Conservation (phyloP, 2,329 filamentous ascomycete genomes). For the Lachnellula cervina region DNA sequence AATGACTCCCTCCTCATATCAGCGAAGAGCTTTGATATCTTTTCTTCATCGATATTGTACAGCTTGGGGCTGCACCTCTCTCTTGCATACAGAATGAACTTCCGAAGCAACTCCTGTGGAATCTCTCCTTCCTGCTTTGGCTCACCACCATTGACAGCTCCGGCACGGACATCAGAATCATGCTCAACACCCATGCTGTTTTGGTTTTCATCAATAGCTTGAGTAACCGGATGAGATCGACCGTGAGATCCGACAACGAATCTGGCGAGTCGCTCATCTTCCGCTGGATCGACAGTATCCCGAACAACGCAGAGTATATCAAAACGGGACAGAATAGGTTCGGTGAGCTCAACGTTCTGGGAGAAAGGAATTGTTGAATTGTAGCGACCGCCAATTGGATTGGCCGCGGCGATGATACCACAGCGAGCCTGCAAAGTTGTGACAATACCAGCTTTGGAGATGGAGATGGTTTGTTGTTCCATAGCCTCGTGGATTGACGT, state of each 20-base stretch:
- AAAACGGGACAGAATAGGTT: constrained; percentile 96
- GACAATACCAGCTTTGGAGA: constrained; percentile 97
- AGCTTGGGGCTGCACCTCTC: constrained; percentile 88
- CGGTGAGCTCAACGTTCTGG: constrained; percentile 92
- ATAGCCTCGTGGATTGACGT: constrained; percentile 99
- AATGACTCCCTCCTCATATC: constrained; percentile 93
- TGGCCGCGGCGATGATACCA: constrained; percentile 92
- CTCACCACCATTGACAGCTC: constrained; percentile 38
- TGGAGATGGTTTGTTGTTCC: constrained; percentile 99
- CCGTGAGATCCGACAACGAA: constrained; percentile 96
- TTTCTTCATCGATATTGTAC: constrained; percentile 97
- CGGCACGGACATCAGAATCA: constrained; percentile 42
- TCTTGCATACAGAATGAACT: constrained; percentile 94
- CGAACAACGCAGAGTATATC: constrained; percentile 95
- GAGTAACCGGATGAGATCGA: constrained; percentile 69
- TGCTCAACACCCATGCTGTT: constrained; percentile 61
- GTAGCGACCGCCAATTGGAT: constrained; percentile 93
- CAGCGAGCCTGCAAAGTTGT: constrained; percentile 95
- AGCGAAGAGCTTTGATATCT: constrained; percentile 86
- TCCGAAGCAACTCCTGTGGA: constrained; percentile 82
- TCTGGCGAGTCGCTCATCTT: constrained; percentile 87
- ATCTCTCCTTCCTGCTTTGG: constrained; percentile 66
- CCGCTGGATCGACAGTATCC: constrained; percentile 85
- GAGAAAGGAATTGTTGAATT: constrained; percentile 95
- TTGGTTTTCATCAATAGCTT: constrained; percentile 42